Percentiles rank a stretch among this genome's conserved stretches.
Evolutionary conservation across 768 basidiomycete species (phyloP).

Genomic region (Mycena crocata): DNA sequence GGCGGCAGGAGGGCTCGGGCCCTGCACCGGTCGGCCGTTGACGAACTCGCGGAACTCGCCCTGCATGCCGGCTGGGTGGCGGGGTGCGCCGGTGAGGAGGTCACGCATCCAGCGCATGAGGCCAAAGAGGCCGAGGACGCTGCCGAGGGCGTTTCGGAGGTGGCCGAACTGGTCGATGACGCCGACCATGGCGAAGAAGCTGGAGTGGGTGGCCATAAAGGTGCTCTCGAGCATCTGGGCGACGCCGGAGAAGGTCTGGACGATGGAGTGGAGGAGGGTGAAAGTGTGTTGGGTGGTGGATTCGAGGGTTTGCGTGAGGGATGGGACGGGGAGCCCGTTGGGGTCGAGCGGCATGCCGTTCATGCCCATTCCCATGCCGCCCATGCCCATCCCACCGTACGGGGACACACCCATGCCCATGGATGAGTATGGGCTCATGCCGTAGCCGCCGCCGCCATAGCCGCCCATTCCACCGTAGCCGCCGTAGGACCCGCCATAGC

Average conservation of each 20-base stretch:
- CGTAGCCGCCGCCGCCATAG: conserved; percentile 46
- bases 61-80: conserved; percentile 50
- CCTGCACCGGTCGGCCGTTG: conserved; percentile 69
- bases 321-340: conserved; percentile 67
- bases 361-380: conserved; percentile 43
- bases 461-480: conserved; percentile 24
- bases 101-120: conserved; percentile 88
- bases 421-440: conserved; percentile 37
- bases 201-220: conserved; percentile 96
- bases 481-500: conserved; percentile 48
- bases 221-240: conserved; percentile 98
- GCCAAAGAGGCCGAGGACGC: conserved; percentile 93
- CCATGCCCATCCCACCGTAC: conserved; percentile 45
- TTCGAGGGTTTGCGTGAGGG: conserved; percentile 90
- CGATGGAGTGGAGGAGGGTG: conserved; percentile 91
- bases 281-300: conserved; percentile 93
- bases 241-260: conserved; percentile 94
- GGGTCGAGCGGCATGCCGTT: conserved; percentile 58
- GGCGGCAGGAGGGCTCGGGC: conserved; percentile 48
- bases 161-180: conserved; percentile 96
- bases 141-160: conserved; percentile 91
- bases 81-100: conserved; percentile 57
- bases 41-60: conserved; percentile 84
- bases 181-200: conserved; percentile 96
- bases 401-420: conserved; percentile 34